Base-by-base conservation (phyloP, 148 eudicot genomes). In the Camellia lanceoleosa region DNA sequence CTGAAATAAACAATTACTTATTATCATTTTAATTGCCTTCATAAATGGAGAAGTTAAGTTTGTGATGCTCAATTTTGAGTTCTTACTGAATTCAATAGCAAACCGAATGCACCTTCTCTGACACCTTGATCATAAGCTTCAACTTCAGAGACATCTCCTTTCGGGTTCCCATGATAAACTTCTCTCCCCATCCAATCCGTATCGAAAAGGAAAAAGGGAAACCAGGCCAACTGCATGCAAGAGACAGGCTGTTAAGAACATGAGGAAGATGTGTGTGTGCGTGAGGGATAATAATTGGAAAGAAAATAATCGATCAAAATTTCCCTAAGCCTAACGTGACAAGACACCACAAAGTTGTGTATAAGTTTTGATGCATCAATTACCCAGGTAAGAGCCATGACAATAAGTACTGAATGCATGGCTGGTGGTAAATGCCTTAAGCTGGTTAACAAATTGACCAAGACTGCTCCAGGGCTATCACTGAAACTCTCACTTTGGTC, bases 111-210 rank as follows among this genome's bases (percentile, higher is more conserved):
- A 93, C 99, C 99, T 93, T 90, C 95, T 91, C 99, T 87, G 85
- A 95, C 97, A 87, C 99, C 99, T 83, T 89, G 89, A 87, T 92
- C 90, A 80, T 95, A 95, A 83, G 88, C 89, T 80, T 78, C 84
- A 68, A 90, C 78, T 87, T 93, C 87, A 74, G 88, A 58, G 51
- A 72, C 68, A 76, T 80, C 81, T 73, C 97, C 97, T 47, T 84
- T 87, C 49, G 97, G 99, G 80, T 89, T 81, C 63, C 97, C 97
- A 77, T 93, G 97, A 88, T 87, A 93, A 82, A 95, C 97, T 82
- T 95, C 99, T 89, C 94, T 93, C 78, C 99, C 99, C 97, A 95
- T 95, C 99, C 99, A 95, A 85, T 95, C 99, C 19, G 97, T 95
- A 80, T 93, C 99, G 78, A 93, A 95, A 47, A 95, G 97, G 83